phyloP scores from a whole-genome alignment of 352 stramenopile genomes.

The Blastocystis sp. region DNA sequence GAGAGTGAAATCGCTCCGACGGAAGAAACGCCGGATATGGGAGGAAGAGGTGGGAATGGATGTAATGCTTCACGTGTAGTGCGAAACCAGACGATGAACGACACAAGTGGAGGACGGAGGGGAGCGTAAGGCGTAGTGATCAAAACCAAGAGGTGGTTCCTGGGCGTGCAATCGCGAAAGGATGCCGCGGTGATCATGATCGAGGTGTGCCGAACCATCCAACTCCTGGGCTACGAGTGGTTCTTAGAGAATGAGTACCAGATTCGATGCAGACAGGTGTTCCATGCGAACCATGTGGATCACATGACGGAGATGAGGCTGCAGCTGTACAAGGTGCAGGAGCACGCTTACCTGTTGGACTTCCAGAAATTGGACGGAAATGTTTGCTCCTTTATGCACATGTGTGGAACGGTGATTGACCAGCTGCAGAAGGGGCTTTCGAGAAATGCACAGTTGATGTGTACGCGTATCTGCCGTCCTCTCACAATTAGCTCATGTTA shows the following conservation, averaged over 20 bases:
- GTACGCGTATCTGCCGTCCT: not conserved
- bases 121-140: not conserved
- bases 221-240: slow-evolving; percentile 94
- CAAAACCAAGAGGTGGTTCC: slow-evolving; percentile 88
- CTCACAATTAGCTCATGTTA: slow-evolving; percentile 45
- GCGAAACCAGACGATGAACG: not conserved
- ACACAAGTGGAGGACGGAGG: not conserved
- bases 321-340: slow-evolving; percentile 81
- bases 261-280: slow-evolving; percentile 34
- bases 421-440: slow-evolving; percentile 78
- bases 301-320: slow-evolving; percentile 71
- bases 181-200: slow-evolving; percentile 98
- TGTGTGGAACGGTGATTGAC: slow-evolving; percentile 97
- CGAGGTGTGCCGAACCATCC: slow-evolving; percentile 96
- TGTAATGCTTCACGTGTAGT: not conserved
- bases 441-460: slow-evolving; percentile 50
- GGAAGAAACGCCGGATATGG: not conserved
- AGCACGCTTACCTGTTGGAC: slow-evolving; percentile 97
- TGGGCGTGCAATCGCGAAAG: slow-evolving; percentile 99
- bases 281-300: slow-evolving; percentile 13
- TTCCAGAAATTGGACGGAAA: slow-evolving; percentile 92
- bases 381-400: slow-evolving; percentile 97
- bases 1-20: not conserved
- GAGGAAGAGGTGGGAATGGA: not conserved
- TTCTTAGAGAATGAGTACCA: slow-evolving; percentile 76